Percentiles rank a stretch among this genome's conserved stretches.
Evolutionary conservation across 2,329 filamentous ascomycete species (phyloP).

Genomic region (Graphilbum sp.): DNA sequence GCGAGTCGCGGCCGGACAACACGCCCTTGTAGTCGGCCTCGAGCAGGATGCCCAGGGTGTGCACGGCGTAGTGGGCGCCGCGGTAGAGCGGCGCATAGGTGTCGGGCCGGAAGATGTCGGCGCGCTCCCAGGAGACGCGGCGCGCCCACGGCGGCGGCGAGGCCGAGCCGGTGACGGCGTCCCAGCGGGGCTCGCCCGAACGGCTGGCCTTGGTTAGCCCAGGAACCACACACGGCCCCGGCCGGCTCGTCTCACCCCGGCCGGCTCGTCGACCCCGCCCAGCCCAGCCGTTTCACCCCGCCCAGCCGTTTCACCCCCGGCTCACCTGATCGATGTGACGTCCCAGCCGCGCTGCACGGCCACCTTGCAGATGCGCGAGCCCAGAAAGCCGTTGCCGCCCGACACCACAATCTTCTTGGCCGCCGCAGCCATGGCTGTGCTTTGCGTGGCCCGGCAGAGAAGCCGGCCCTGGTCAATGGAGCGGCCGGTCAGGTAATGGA

Average conservation of each 20-base stretch:
- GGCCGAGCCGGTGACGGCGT: conserved; percentile 53
- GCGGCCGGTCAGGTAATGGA: too few relatives aligned
- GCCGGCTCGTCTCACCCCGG: too few relatives aligned
- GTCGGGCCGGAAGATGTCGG: conserved; percentile 68
- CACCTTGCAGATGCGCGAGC: conserved; percentile 77
- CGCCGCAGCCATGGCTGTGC: conserved; percentile 20
- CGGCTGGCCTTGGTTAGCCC: conserved; percentile 37
- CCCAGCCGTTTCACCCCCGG: not conserved
- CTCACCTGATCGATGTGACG: conserved; percentile 78
- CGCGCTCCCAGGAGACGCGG: conserved; percentile 73
- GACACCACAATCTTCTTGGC: conserved; percentile 72
- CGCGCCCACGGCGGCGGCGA: conserved; percentile 65
- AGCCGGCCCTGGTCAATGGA: too few relatives aligned
- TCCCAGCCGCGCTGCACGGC: conserved; percentile 77
- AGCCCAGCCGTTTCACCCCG: too few relatives aligned
- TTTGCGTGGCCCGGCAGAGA: too few relatives aligned
- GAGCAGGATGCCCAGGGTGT: conserved; percentile 88
- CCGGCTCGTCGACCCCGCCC: too few relatives aligned
- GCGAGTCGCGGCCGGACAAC: conserved; percentile 65
- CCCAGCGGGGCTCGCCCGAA: conserved; percentile 80
- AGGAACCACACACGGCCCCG: not conserved
- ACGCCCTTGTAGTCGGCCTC: conserved; percentile 97
- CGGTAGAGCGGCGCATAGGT: conserved; percentile 65
- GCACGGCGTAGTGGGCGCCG: conserved; percentile 70
- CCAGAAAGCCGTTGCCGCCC: conserved; percentile 85